Percentiles rank a stretch among this genome's conserved stretches.
Evolutionary conservation across 2,329 filamentous ascomycete genomes (phyloP).

Genomic region (Sporothrix protearum): DNA sequence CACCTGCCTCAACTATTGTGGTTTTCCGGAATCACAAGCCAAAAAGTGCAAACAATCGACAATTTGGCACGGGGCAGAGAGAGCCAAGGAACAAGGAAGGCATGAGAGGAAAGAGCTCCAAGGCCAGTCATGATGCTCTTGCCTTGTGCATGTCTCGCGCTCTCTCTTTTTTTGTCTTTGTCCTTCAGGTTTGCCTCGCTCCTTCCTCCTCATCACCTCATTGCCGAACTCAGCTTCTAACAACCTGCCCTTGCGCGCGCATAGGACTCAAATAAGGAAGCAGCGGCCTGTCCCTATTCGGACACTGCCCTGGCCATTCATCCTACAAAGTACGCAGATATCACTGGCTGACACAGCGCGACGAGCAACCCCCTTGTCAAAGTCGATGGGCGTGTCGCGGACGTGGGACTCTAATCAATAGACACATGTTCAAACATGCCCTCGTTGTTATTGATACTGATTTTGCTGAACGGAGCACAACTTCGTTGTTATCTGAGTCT

Average conservation of each 20-base stretch:
- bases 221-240: background rate
- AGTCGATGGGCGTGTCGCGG: slow-evolving; percentile 6
- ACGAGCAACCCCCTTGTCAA: background rate
- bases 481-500: background rate
- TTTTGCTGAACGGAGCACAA: background rate
- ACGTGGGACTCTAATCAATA: background rate
- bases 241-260: background rate
- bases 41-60: background rate
- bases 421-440: slow-evolving; percentile 13
- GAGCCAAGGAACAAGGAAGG: background rate
- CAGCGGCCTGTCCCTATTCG: background rate
- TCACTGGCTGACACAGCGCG: slow-evolving; percentile 10
- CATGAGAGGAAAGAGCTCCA: background rate
- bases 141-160: background rate
- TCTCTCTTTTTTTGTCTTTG: background rate
- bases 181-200: background rate
- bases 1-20: slow-evolving; percentile 8
- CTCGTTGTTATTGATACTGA: background rate
- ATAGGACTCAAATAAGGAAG: background rate
- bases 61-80: background rate
- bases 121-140: background rate
- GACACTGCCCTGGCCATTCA: background rate
- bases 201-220: background rate
- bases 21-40: slow-evolving; percentile 15
- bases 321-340: background rate